phyloP scores from a whole-genome alignment of 306 rosid species.

The Rosa persica region DNA sequence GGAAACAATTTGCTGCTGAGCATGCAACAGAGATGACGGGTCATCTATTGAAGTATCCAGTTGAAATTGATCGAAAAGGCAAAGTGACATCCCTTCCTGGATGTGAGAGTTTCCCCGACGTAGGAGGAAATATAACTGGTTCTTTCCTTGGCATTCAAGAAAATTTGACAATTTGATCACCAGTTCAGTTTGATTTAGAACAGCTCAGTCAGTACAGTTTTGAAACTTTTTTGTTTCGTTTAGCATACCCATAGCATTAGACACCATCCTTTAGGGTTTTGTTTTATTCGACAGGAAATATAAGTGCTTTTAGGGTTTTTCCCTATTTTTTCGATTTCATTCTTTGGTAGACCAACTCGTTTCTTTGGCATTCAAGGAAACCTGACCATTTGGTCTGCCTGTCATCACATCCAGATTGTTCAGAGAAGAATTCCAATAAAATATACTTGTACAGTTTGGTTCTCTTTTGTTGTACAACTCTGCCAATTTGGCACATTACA shows the following conservation, averaged over 20 bases:
- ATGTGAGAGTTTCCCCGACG: constrained; percentile 82
- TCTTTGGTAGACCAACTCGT: neutral
- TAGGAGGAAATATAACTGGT: constrained; percentile 83
- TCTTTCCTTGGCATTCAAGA: constrained; percentile 91
- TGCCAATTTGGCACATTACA: neutral
- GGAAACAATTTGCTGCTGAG: constrained; percentile 72
- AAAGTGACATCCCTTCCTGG: constrained; percentile 78
- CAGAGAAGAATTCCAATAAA: neutral
- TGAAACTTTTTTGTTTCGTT: neutral
- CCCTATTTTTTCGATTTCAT: neutral
- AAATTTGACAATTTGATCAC: constrained; percentile 74
- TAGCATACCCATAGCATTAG: neutral
- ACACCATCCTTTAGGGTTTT: neutral
- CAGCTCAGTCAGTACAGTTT: neutral
- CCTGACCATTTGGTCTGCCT: neutral
- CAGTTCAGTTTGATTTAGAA: neutral
- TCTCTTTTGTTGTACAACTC: neutral
- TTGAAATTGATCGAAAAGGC: constrained; percentile 72
- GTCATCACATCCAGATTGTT: neutral
- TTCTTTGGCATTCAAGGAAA: neutral
- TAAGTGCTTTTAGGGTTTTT: neutral
- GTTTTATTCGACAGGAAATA: neutral
- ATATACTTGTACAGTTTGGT: neutral
- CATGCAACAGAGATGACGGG: constrained; percentile 79
- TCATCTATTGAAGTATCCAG: constrained; percentile 86